These are phyloP conservation scores for Leccinum truebloodii DNA, from an alignment of 768 basidiomycete species.

Conservation along the genomic window DNA sequence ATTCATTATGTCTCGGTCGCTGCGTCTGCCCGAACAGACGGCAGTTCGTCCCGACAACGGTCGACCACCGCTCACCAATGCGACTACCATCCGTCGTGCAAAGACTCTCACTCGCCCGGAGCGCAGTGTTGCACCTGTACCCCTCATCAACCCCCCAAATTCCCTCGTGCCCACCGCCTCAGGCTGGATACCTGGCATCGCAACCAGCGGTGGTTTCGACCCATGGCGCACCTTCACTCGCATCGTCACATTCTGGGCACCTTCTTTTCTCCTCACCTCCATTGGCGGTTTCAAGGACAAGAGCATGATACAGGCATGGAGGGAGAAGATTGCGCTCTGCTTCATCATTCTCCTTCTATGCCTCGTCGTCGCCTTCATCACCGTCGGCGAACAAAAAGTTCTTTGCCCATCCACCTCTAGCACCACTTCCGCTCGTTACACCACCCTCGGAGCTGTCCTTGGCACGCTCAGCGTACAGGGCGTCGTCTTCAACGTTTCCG, in stretches of 20 bases:
- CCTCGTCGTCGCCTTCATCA: constrained; percentile 81
- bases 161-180: constrained; percentile 40
- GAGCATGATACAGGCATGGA: constrained; percentile 86
- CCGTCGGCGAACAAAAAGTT: constrained; percentile 91
- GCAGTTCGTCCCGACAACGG: constrained; percentile 40
- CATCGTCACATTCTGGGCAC: constrained; percentile 90
- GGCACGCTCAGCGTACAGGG: constrained; percentile 81
- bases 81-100: constrained; percentile 74
- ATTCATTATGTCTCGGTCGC: constrained; percentile 23
- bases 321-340: constrained; percentile 95
- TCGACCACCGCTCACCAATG: constrained; percentile 53
- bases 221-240: constrained; percentile 84
- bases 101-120: constrained; percentile 98
- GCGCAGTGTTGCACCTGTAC: constrained; percentile 89
- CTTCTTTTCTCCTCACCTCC: constrained; percentile 68
- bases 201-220: constrained; percentile 36
- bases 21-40: constrained; percentile 16
- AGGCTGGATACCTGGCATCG: constrained; percentile 39
- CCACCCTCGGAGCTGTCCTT: constrained; percentile 53
- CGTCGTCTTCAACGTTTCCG: constrained; percentile 69
- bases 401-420: constrained; percentile 71
- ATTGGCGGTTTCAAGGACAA: constrained; percentile 82
- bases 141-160: constrained; percentile 85
- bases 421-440: constrained; percentile 44
- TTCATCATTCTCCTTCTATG: constrained; percentile 82